Base-by-base conservation (phyloP, 2,329 filamentous ascomycete genomes). In the Cordyceps militaris region DNA sequence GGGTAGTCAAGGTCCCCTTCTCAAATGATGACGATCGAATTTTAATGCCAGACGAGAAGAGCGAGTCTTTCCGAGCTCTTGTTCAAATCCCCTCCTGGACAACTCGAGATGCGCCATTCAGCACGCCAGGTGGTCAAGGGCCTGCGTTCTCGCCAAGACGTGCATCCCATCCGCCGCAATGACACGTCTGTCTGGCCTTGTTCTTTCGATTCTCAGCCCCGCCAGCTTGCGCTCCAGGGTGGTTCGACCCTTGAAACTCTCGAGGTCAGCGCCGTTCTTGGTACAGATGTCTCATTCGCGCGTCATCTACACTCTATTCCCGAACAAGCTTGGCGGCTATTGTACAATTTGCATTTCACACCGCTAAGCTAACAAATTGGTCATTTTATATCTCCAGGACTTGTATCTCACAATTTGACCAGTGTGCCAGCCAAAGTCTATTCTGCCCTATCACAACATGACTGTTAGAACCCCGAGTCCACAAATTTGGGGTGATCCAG, bases 281-380 rank as follows among this genome's bases (percentile, higher is more conserved):
- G 48, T n/a, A 3, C 34, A 32, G 2, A 23, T 53, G 26, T 53
- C 34, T 44, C 38, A 44, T 52, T 36, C 28, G 26, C 40, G 10
- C 9, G 1, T n/a, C 30, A 55, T 48, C 43, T 36, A 28, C 24
- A 5, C n/a, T 40, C 43, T 28, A 48, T 48, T 36, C 53, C 53
- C 53, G 36, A 56, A 40, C 43, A 10, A 48, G 53, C 42, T 24
- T 56, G 53, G 53, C 44, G 43, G 53, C 53, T 24, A 56, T 56
- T 56, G 32, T 48, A 19, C 32, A 24, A 46, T 56, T 32, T 19
- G 38, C 30, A 21, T 19, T 42, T 56, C 42, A 36, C 43, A 56
- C 53, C 43, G 53, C 53, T 19, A 38, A 36, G n/a, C 40, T 6
- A 19, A 26, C 36, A 24, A 32, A 32, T n/a, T n/a, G n/a, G n/a